These are phyloP conservation scores for Xylaria nigripes DNA, from an alignment of 495 filamentous ascomycete species.

Conservation along the genomic window DNA sequence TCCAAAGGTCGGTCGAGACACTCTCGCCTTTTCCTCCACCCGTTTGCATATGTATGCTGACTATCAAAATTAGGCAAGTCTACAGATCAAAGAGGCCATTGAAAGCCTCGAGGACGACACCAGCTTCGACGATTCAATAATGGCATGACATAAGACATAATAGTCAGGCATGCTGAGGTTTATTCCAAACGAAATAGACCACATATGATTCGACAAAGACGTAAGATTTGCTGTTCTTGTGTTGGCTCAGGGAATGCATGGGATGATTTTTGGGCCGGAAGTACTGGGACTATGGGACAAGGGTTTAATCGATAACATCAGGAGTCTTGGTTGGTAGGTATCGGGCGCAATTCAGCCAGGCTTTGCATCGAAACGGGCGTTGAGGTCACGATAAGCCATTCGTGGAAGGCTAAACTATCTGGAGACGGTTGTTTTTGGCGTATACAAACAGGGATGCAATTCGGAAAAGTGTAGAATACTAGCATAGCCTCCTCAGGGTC, in stretches of 20 bases:
- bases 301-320: conserved; percentile 5
- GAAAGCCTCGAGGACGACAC: conserved; percentile 81
- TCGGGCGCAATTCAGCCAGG: not conserved
- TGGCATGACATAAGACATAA: conserved; percentile 27
- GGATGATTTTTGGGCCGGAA: conserved; percentile 3
- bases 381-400: conserved; percentile 4
- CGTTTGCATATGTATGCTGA: conserved; percentile 2
- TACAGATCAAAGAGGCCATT: conserved; percentile 88
- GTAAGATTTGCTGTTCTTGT: not conserved
- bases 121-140: conserved; percentile 62
- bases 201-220: not conserved
- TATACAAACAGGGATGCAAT: conserved; percentile 9
- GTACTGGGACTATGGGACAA: not conserved
- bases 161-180: conserved; percentile 10
- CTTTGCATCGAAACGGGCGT: conserved; percentile 11
- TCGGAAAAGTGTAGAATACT: conserved; percentile 10
- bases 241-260: conserved; percentile 6
- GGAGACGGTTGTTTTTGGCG: conserved; percentile 8
- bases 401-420: conserved; percentile 9
- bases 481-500: not conserved
- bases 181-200: conserved; percentile 1
- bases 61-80: conserved; percentile 58
- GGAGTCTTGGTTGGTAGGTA: conserved; percentile 8
- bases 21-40: not conserved
- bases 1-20: conserved; percentile 61